A percentile compares a stretch with the other conserved stretches of the same genome.
phyloP scores from a whole-genome alignment of 2,329 filamentous ascomycete species.

The Stemphylium beticola region DNA sequence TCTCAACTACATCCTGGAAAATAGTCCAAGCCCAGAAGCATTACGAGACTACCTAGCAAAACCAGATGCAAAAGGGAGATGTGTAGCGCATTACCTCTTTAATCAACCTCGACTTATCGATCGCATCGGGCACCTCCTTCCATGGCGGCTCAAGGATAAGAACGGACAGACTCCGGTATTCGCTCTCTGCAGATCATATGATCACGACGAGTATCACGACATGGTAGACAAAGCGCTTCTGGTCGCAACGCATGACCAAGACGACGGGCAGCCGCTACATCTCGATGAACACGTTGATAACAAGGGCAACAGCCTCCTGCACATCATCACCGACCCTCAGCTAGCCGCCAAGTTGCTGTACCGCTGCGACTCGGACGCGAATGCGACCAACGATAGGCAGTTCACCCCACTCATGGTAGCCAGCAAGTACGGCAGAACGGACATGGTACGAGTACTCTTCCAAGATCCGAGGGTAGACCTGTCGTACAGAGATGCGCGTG shows the following conservation, averaged over 20 bases:
- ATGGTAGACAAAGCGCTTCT: conserved; percentile 87
- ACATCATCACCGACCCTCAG: conserved; percentile 87
- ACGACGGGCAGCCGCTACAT: conserved; percentile 80
- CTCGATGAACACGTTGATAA: conserved; percentile 90
- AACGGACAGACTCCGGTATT: conserved; percentile 98
- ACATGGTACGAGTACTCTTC: conserved; percentile 89
- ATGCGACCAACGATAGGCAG: conserved; percentile 90
- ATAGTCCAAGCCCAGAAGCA: conserved; percentile 60
- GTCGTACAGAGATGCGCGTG: conserved; percentile 80
- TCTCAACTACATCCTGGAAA: conserved; percentile 69
- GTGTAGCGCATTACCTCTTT: conserved; percentile 94
- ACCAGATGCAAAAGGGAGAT: conserved; percentile 85
- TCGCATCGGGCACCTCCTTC: conserved; percentile 76
- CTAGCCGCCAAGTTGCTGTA: conserved; percentile 78
- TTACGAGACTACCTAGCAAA: conserved; percentile 72
- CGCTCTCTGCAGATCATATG: conserved; percentile 92
- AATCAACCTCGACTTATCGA: conserved; percentile 82
- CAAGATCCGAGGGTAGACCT: conserved; percentile 86
- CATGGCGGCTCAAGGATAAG: conserved; percentile 90
- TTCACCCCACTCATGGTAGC: conserved; percentile 98
- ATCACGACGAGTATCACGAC: conserved; percentile 81
- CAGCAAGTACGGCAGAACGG: conserved; percentile 95
- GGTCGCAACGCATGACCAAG: conserved; percentile 75
- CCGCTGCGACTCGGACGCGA: conserved; percentile 91
- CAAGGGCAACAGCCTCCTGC: conserved; percentile 94